These are phyloP conservation scores for Lomentospora prolificans DNA, from an alignment of 2,329 filamentous ascomycete genomes.

Conservation along the genomic window DNA sequence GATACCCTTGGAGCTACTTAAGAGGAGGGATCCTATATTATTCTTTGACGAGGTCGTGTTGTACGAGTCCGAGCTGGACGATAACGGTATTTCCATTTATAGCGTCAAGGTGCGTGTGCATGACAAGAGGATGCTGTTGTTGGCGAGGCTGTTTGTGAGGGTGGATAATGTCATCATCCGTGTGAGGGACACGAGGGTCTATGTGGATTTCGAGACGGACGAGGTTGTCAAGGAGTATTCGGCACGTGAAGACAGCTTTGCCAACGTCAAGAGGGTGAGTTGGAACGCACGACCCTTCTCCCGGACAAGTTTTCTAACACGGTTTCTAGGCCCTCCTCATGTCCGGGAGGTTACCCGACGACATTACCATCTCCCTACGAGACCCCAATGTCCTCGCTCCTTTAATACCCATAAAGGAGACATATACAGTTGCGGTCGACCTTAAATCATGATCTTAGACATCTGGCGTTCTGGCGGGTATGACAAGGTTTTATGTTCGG, in stretches of 20 bases:
- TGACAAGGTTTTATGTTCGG: background rate
- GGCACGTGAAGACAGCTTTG: slow-evolving; percentile 74
- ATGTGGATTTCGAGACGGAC: slow-evolving; percentile 73
- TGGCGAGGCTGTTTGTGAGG: slow-evolving; percentile 83
- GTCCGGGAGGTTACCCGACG: slow-evolving; percentile 51
- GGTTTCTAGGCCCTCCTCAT: slow-evolving; percentile 34
- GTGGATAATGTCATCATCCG: slow-evolving; percentile 83
- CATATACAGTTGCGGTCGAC: slow-evolving; percentile 43
- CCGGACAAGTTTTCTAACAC: background rate
- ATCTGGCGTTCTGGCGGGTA: background rate
- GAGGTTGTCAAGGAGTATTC: slow-evolving; percentile 85
- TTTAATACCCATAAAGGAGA: slow-evolving; percentile 61
- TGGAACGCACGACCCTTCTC: no score
- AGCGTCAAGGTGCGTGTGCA: slow-evolving; percentile 91
- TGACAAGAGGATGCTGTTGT: slow-evolving; percentile 74
- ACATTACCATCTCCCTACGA: slow-evolving; percentile 65
- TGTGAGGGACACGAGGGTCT: slow-evolving; percentile 82
- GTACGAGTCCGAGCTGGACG: slow-evolving; percentile 95
- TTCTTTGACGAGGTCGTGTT: slow-evolving; percentile 96
- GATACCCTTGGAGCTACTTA: slow-evolving; percentile 80
- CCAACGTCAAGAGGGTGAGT: slow-evolving; percentile 61
- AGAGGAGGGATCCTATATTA: slow-evolving; percentile 81
- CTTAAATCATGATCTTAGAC: background rate
- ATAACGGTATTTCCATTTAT: slow-evolving; percentile 88
- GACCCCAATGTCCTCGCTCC: slow-evolving; percentile 69